Evolutionary conservation across 176 grass and related monocot genomes (phyloP).

Genomic region (Guadua angustifolia): DNA sequence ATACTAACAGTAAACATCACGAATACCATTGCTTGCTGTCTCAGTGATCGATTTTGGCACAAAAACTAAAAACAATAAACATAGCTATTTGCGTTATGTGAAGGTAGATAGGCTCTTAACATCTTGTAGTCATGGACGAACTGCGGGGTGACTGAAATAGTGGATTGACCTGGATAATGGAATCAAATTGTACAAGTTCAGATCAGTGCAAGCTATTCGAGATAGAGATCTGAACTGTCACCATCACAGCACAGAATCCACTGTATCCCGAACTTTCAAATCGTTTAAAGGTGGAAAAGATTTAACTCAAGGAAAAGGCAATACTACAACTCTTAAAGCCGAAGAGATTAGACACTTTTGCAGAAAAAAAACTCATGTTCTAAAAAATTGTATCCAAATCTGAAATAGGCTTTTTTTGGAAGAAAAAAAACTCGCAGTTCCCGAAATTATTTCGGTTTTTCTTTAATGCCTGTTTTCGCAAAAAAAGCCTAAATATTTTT

Average conservation of each 20-base stretch:
- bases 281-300: constrained; percentile 26
- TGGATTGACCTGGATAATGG: background rate
- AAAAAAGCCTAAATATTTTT: too few relatives aligned
- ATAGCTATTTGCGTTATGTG: background rate
- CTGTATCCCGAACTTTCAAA: background rate
- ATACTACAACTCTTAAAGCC: background rate
- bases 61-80: background rate
- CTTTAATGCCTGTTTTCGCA: too few relatives aligned
- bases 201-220: constrained; percentile 13
- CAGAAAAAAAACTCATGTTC: too few relatives aligned
- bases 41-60: background rate
- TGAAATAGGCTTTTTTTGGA: too few relatives aligned
- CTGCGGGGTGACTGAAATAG: background rate
- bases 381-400: too few relatives aligned
- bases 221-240: constrained; percentile 24
- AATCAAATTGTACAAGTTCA: background rate
- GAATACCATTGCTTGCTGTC: background rate
- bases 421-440: too few relatives aligned
- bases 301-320: constrained; percentile 9
- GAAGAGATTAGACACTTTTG: too few relatives aligned
- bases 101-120: background rate
- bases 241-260: constrained; percentile 25
- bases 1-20: background rate
- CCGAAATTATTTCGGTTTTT: too few relatives aligned
- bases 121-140: background rate